A percentile compares a stretch with the other conserved stretches of the same genome.
Conservation (phyloP, 1,139 yeast species). For the Ogataea hybrid region DNA sequence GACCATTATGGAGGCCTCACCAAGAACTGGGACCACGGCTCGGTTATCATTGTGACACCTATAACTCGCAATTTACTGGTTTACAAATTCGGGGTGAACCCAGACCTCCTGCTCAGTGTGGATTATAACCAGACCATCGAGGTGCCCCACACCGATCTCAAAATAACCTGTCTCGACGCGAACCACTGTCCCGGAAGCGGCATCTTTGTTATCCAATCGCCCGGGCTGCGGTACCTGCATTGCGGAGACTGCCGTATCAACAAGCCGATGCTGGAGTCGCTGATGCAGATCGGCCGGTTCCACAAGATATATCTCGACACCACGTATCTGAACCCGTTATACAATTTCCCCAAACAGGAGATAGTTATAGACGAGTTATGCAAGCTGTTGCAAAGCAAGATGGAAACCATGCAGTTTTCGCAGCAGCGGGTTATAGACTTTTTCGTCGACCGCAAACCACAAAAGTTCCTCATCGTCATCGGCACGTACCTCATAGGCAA, state of each 20-base stretch:
- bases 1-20: slow-evolving; percentile 91
- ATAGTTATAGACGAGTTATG: slow-evolving; percentile 60
- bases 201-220: slow-evolving; percentile 67
- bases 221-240: slow-evolving; percentile 47
- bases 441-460: slow-evolving; percentile 22
- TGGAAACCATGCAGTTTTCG: slow-evolving; percentile 25
- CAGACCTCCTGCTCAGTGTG: slow-evolving; percentile 43
- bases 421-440: slow-evolving; percentile 44
- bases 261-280: slow-evolving; percentile 40
- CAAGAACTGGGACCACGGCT: slow-evolving; percentile 68
- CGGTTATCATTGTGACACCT: slow-evolving; percentile 62
- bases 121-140: slow-evolving; percentile 26
- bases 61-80: slow-evolving; percentile 61
- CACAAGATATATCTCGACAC: slow-evolving; percentile 80
- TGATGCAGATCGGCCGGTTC: slow-evolving; percentile 38
- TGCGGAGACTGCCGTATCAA: slow-evolving; percentile 92
- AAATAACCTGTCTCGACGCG: slow-evolving; percentile 71
- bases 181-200: slow-evolving; percentile 97
- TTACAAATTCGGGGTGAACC: slow-evolving; percentile 53
- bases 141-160: slow-evolving; percentile 45
- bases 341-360: slow-evolving; percentile 76
- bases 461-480: slow-evolving; percentile 55
- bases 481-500: slow-evolving; percentile 94
- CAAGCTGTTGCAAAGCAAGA: slow-evolving; percentile 45
- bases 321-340: slow-evolving; percentile 74